A percentile compares a stretch with the other conserved stretches of the same genome.
phyloP scores from a whole-genome alignment of 495 filamentous ascomycete genomes.

The Penicillium steckii region DNA sequence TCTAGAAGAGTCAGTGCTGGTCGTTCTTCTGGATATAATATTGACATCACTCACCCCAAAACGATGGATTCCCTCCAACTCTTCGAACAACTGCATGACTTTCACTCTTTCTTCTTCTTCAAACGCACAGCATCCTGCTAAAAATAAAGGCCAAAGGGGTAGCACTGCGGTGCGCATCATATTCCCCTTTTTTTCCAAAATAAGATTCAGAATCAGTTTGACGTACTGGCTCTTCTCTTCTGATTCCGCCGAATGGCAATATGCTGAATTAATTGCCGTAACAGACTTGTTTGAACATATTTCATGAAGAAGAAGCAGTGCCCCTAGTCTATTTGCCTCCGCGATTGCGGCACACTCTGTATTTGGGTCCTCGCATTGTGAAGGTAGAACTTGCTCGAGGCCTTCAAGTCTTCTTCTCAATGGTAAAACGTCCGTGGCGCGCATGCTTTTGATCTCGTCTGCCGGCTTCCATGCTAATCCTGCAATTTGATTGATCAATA shows the following conservation, averaged over 20 bases:
- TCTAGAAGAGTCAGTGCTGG: conserved; percentile 19
- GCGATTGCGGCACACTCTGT: conserved; percentile 23
- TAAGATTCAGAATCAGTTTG: conserved; percentile 9
- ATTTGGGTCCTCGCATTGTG: conserved; percentile 4
- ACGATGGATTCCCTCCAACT: conserved; percentile 8
- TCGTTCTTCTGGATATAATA: background rate
- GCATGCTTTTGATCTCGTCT: background rate
- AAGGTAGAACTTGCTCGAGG: conserved; percentile 14
- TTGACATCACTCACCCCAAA: conserved; percentile 7
- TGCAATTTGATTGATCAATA: conserved; percentile 20
- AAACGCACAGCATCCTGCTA: conserved; percentile 24
- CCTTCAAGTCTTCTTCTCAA: conserved; percentile 10
- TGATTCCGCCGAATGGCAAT: background rate
- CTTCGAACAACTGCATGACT: conserved; percentile 22
- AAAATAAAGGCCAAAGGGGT: conserved; percentile 26
- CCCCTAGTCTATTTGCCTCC: conserved; percentile 25
- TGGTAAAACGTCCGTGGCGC: background rate
- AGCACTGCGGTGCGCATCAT: conserved; percentile 25
- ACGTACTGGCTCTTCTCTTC: conserved; percentile 12
- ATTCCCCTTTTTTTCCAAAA: conserved; percentile 13
- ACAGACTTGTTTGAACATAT: conserved; percentile 12
- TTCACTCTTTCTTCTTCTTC: conserved; percentile 18
- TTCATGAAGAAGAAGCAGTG: conserved; percentile 23
- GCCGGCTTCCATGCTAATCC: conserved; percentile 18
- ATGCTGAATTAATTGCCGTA: background rate